Conservation (phyloP, 164 flowering plant genomes). For the Echeveria elegans region DNA sequence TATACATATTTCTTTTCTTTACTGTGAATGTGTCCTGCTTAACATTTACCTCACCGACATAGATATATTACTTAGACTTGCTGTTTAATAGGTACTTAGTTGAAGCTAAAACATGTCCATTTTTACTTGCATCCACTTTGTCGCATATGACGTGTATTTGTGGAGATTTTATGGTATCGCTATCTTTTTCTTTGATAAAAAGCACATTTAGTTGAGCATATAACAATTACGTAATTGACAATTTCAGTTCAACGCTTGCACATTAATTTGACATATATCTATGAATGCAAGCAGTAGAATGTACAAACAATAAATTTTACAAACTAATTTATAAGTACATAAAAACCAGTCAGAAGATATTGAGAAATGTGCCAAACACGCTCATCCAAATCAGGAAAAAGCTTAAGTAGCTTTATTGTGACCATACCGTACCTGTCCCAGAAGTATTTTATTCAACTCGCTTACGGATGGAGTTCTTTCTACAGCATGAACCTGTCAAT, state of each 20-base stretch:
- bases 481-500: constrained; percentile 75
- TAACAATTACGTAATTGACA: no score
- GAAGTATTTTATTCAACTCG: constrained; percentile 88
- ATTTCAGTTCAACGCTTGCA: background rate
- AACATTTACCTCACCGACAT: no score
- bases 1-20: no score
- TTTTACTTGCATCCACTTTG: background rate
- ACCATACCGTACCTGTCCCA: constrained; percentile 70
- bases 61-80: no score
- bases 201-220: no score
- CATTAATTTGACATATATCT: background rate
- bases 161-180: background rate
- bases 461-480: constrained; percentile 99
- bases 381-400: background rate
- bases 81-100: no score
- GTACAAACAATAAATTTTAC: background rate
- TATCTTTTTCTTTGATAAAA: no score
- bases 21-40: no score
- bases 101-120: no score
- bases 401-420: background rate
- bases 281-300: background rate
- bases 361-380: background rate
- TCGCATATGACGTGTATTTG: background rate
- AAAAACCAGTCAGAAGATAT: background rate
- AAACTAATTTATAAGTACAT: background rate